Conservation (phyloP, 305 asterid species). For the Euphrasia arctica region DNA sequence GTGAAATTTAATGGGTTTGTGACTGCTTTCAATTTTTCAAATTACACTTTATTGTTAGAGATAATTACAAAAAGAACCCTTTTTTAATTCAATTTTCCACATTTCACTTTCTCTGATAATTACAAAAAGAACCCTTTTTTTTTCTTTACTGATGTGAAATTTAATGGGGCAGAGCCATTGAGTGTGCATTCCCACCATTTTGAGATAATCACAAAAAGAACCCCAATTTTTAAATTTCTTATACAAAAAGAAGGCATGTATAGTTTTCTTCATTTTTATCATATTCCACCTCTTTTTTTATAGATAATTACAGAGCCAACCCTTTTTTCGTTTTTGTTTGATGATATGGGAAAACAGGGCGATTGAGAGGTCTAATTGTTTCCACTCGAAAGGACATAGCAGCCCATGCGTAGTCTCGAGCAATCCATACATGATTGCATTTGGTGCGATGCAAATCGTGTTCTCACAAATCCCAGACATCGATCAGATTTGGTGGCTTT, state of each 20-base stretch:
- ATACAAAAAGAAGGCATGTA: slow-evolving; percentile 23
- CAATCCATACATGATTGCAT: slow-evolving; percentile 81
- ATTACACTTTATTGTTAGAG: too few relatives aligned
- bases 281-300: too few relatives aligned
- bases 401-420: slow-evolving; percentile 62
- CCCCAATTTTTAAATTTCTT: slow-evolving; percentile 7
- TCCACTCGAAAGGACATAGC: slow-evolving; percentile 56
- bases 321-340: background rate
- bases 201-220: too few relatives aligned
- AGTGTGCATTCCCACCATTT: slow-evolving; percentile 15
- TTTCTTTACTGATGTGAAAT: background rate
- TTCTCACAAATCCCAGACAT: slow-evolving; percentile 91
- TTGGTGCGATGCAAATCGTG: slow-evolving; percentile 59
- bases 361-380: slow-evolving; percentile 67
- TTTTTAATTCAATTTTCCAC: too few relatives aligned
- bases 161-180: slow-evolving; percentile 58
- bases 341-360: slow-evolving; percentile 47
- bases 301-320: too few relatives aligned
- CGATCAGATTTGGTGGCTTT: slow-evolving; percentile 91
- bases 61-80: too few relatives aligned
- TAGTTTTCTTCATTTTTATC: too few relatives aligned
- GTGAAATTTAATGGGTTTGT: too few relatives aligned
- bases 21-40: too few relatives aligned
- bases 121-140: too few relatives aligned
- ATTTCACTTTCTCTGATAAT: too few relatives aligned